Conservation (phyloP, 371 early-diverging fungal species). For the Vairimorpha necatrix region DNA sequence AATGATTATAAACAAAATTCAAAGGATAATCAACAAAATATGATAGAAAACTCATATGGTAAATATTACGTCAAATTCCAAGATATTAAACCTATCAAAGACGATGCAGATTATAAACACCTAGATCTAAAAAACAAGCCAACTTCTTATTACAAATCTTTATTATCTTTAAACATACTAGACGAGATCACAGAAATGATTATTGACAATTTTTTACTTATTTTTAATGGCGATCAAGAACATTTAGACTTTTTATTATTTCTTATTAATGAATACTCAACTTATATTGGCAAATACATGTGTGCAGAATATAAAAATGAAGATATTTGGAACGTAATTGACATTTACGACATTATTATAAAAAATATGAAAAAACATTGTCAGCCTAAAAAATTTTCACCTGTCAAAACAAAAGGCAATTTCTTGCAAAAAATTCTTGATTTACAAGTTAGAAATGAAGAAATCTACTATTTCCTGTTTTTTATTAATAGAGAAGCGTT, state of each 20-base stretch:
- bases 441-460: slow-evolving; percentile 11
- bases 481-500: slow-evolving; percentile 3
- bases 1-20: not conserved
- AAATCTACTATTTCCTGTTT: slow-evolving; percentile 18
- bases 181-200: not conserved
- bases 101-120: not conserved
- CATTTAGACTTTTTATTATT: slow-evolving; percentile 11
- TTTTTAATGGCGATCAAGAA: slow-evolving; percentile 10
- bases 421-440: slow-evolving; percentile 15
- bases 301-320: not conserved
- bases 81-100: not conserved
- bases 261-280: slow-evolving; percentile 4
- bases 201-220: slow-evolving; percentile 8
- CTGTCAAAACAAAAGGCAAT: not conserved
- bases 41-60: not conserved
- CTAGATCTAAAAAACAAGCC: not conserved
- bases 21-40: not conserved
- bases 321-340: slow-evolving; percentile 10
- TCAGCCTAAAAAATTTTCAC: not conserved
- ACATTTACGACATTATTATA: not conserved
- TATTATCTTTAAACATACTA: slow-evolving; percentile 3
- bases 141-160: not conserved
- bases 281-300: slow-evolving; percentile 7
- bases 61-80: not conserved
- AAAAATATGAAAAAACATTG: not conserved